Conservation (phyloP, 805 yeast species). For the Aciculoconidium aculeatum region DNA sequence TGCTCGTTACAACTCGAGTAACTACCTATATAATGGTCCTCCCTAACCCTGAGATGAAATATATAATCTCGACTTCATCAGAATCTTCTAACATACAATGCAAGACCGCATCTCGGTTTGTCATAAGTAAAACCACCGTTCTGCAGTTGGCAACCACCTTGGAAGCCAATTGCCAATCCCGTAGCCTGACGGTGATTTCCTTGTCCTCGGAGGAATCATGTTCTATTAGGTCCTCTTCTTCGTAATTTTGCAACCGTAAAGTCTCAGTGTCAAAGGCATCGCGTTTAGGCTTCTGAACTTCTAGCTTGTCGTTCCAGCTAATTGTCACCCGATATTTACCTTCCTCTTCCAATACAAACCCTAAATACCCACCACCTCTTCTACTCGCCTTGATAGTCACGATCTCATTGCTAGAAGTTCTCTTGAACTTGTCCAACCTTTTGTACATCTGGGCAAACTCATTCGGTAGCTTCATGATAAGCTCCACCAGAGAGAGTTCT, state of each 20-base stretch:
- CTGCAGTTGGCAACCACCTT: constrained; percentile 57
- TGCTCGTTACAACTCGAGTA: too few species aligned
- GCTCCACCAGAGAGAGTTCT: constrained; percentile 45
- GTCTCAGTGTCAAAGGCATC: constrained; percentile 16
- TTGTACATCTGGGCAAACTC: constrained; percentile 50
- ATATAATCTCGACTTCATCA: constrained; percentile 59
- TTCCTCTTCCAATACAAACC: constrained; percentile 50
- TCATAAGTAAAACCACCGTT: constrained; percentile 52
- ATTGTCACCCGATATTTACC: constrained; percentile 47
- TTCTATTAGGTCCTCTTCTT: constrained; percentile 8
- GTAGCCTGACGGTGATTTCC: constrained; percentile 47
- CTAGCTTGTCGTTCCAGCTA: constrained; percentile 53
- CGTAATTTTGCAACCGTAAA: constrained; percentile 11
- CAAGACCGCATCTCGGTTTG: constrained; percentile 52
- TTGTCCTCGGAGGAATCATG: constrained; percentile 22
- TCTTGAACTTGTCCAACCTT: constrained; percentile 61
- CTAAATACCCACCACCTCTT: constrained; percentile 41
- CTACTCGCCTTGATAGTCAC: constrained; percentile 46
- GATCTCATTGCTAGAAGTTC: constrained; percentile 32
- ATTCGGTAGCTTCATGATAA: constrained; percentile 47
- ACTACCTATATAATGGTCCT: too few species aligned
- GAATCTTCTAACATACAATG: constrained; percentile 64
- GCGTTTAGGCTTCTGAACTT: constrained; percentile 31
- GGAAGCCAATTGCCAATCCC: constrained; percentile 66
- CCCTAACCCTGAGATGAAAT: constrained; percentile 43